Percentiles rank a stretch among this genome's conserved stretches.
Conservation (phyloP, 2,329 filamentous ascomycete genomes). For the Pyricularia sp. region DNA sequence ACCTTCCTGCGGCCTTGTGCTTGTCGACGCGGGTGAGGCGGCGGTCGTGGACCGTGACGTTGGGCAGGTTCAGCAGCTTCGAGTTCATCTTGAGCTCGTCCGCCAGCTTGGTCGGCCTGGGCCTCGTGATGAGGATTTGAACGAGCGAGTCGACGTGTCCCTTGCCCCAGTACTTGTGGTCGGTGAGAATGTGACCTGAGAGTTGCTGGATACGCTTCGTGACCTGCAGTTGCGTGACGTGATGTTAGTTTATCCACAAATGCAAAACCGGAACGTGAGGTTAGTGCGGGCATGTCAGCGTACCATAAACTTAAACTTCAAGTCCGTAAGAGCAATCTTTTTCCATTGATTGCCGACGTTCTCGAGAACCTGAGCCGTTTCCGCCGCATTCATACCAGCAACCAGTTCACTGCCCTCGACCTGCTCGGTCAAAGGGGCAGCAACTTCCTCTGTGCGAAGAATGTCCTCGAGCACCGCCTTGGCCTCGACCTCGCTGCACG, state of each 20-base stretch:
- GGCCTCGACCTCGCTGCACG: slow-evolving; percentile 21
- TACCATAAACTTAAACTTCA: slow-evolving; percentile 64
- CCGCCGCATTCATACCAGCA: slow-evolving; percentile 20
- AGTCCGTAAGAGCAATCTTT: slow-evolving; percentile 44
- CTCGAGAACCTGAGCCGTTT: slow-evolving; percentile 32
- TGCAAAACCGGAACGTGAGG: background rate
- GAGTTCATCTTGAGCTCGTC: slow-evolving; percentile 42
- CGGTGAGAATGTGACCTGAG: slow-evolving; percentile 67
- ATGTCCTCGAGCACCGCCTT: slow-evolving; percentile 13
- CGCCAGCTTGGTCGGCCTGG: slow-evolving; percentile 53
- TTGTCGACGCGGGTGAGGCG: slow-evolving; percentile 63
- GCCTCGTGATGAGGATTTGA: slow-evolving; percentile 39
- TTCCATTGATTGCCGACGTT: slow-evolving; percentile 50
- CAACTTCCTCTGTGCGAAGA: slow-evolving; percentile 3
- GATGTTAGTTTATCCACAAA: background rate
- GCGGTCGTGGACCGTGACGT: slow-evolving; percentile 58
- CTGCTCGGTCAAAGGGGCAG: slow-evolving; percentile 10
- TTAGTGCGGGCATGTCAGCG: slow-evolving; percentile 20
- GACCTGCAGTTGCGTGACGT: slow-evolving; percentile 41
- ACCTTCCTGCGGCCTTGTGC: slow-evolving; percentile 43
- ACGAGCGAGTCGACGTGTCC: slow-evolving; percentile 46
- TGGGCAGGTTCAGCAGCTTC: slow-evolving; percentile 46
- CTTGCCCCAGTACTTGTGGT: slow-evolving; percentile 53
- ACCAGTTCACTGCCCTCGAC: slow-evolving; percentile 7
- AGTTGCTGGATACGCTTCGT: slow-evolving; percentile 73